A percentile compares a stretch with the other conserved stretches of the same genome.
phyloP scores from a whole-genome alignment of 1,284 basidiomycete genomes.

The Ganoderma meredithae region DNA sequence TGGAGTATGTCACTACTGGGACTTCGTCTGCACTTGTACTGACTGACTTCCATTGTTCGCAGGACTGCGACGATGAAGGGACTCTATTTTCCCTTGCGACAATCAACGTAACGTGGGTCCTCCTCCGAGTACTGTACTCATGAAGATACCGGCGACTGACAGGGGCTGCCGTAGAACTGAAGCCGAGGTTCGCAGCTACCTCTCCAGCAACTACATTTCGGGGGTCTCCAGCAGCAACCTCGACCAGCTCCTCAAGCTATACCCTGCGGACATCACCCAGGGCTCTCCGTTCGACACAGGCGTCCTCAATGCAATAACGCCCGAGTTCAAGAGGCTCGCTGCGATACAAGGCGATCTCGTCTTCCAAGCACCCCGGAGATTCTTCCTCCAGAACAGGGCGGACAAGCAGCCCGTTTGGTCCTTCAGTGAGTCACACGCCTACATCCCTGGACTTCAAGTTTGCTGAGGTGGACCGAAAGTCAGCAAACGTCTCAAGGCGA shows the following conservation, averaged over 20 bases:
- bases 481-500: constrained; percentile 1
- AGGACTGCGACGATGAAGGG: constrained; percentile 46
- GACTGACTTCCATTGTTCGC: neutral
- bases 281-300: constrained; percentile 65
- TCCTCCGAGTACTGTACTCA: too few species aligned
- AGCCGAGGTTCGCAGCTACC: constrained; percentile 23
- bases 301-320: constrained; percentile 50
- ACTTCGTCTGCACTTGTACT: neutral
- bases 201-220: constrained; percentile 35
- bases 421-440: constrained; percentile 33
- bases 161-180: constrained; percentile 13
- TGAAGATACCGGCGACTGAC: neutral
- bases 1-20: constrained; percentile 24
- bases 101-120: constrained; percentile 43
- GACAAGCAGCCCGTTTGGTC: constrained; percentile 41
- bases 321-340: constrained; percentile 61
- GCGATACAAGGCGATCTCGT: constrained; percentile 58
- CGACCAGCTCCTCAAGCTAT: constrained; percentile 36
- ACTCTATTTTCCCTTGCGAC: constrained; percentile 39
- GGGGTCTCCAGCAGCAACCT: constrained; percentile 21
- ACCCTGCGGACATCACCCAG: constrained; percentile 40
- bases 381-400: constrained; percentile 47
- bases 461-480: neutral
- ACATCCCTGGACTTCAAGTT: too few species aligned
- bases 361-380: constrained; percentile 63